Evolutionary conservation across 2,329 filamentous ascomycete genomes (phyloP), one percentile per base, ranked within the genome.

Genomic region (Bipolaris zeicola): DNA sequence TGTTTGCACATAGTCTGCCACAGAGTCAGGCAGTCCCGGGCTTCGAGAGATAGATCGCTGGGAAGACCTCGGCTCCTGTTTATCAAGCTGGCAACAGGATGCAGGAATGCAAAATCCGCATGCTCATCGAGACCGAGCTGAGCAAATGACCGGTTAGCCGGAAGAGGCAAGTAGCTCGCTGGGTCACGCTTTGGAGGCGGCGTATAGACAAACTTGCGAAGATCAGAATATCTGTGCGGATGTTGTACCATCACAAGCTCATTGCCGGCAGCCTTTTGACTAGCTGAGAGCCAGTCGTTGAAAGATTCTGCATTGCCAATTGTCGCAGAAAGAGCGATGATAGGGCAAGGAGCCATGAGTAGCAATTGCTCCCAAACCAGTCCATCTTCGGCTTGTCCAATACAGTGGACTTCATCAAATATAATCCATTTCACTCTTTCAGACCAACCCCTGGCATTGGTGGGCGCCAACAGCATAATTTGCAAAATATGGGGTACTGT

Each of bases 331-430:
- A 94, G 81, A 0, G 90, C 90, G 61, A 93, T 89, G 47, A 94
- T 89, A 0, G 89, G 90, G 63, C 89, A 93, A 1, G 89, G 89
- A 0, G 89, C 84, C 58, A 91, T 81, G 1, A 93, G 81, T 1
- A 93, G 78, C 3, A 94, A 79, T 68, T 93, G 89, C 66, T 94
- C 89, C 89, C 89, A 94, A 2, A 92, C 80, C 1, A 92, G 78
- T 50, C 89, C 89, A 62, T 93, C 89, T 6, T 92, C 87, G 0
- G 87, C 83, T 69, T 92, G 87, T 0, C 90, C 89, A 57, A 94
- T 93, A 33, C 85, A 91, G 70, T 94, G 90, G 1, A 93, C 87
- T 76, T 94, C 90, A 67, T 94, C 90, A 56, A 93, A 93, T 48
- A 93, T 91, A 68, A 93, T 92, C 46, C 89, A 83, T 65, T 86